These are phyloP conservation scores for Pseudonitzschia multiseries DNA, from an alignment of 108 stramenopile genomes.

Conservation along the genomic window DNA sequence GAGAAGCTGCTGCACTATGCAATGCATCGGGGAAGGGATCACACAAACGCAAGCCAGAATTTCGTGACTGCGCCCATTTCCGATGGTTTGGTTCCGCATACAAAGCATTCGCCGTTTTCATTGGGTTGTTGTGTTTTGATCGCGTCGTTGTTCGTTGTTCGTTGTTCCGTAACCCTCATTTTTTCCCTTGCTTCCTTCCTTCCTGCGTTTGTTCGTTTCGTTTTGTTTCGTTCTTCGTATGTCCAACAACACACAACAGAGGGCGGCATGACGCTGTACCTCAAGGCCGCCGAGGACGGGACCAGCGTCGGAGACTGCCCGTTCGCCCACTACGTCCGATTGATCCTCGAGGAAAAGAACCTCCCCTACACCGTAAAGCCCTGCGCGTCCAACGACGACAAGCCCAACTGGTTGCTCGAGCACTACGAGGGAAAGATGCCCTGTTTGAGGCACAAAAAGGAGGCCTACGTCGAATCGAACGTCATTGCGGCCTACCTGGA, in stretches of 20 bases:
- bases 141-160: no score
- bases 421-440: slow-evolving; percentile 82
- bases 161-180: no score
- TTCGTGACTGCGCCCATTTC: no score
- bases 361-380: slow-evolving; percentile 74
- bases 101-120: no score
- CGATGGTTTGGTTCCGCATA: no score
- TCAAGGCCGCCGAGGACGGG: slow-evolving; percentile 77
- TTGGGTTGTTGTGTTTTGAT: no score
- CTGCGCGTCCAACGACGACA: slow-evolving; percentile 44
- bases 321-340: slow-evolving; percentile 78
- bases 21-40: no score
- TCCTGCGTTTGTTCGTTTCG: no score
- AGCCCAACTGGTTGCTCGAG: slow-evolving; percentile 81
- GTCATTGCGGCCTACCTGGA: slow-evolving; percentile 83
- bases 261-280: slow-evolving; percentile 80
- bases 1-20: no score
- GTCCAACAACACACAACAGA: slow-evolving; percentile 37
- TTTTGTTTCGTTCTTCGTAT: no score
- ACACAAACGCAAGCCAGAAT: no score
- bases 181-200: no score
- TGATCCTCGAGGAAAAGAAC: slow-evolving; percentile 77
- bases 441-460: slow-evolving; percentile 77
- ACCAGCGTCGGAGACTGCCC: slow-evolving; percentile 80
- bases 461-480: slow-evolving; percentile 80